Base-by-base conservation (phyloP, 192 early-diverging fungal species). In the Backusella tuberculispora region DNA sequence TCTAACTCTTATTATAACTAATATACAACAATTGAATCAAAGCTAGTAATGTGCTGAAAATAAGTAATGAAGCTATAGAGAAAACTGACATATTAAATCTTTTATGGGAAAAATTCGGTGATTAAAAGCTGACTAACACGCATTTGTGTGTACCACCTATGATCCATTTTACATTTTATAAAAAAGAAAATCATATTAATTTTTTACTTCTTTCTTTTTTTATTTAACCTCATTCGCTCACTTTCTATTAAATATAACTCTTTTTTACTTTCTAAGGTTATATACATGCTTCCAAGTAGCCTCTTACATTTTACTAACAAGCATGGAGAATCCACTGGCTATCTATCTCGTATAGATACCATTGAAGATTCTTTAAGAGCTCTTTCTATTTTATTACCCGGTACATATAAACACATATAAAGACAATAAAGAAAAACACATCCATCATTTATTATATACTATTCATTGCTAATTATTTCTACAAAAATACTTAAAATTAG, bases 341-440 rank as follows among this genome's bases (percentile, higher is more conserved):
- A 72, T 60, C 15, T 53, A 9, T 29, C 69, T 14, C 13, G 56
- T 21, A 76, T 76, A 69, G 69, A 71, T 45, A 71, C 69, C 15
- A 68, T 76, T 14, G 75, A 76, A n/a, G 60, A 70, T 66, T 69
- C 45, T 13, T 10, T 76, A 14, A 69, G 75, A 21, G 60, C 68
- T 10, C 44, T 71, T 34, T 71, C 75, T 21, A 42, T 76, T 26
- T 63, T 76, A 37, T 50, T 76, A 42, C 75, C 75, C 34, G 75
- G 75, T 76, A 71, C 43, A 7, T 56, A 40, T 74, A 26, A 17
- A 13, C 24, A 19, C 26, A 19, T 43, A 9, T 43, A 10, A 6
- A 50, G 6, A 19, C 19, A 26, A 26, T 24, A 26, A 4, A 60
- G 21, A 26, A 60, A 10, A 26, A 60, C 24, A 60, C 26, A 60